phyloP scores from a whole-genome alignment of 306 rosid genomes.

The Lathyrus sativus region DNA sequence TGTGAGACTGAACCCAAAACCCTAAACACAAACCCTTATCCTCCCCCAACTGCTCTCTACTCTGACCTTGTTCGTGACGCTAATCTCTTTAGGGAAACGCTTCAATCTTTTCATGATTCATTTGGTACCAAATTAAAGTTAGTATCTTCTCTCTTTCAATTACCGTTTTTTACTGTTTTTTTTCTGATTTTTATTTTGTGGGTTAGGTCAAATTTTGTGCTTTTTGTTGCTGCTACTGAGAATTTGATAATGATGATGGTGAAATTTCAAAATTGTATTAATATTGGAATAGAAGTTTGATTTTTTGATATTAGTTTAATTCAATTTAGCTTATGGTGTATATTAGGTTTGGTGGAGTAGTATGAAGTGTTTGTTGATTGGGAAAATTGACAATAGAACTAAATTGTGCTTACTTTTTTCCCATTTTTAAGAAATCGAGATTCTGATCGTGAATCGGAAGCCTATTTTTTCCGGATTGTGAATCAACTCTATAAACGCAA shows the following conservation, averaged over 20 bases:
- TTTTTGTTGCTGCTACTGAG: background rate
- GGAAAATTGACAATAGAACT: slow-evolving; percentile 16
- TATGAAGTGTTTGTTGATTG: slow-evolving; percentile 17
- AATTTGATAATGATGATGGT: slow-evolving; percentile 7
- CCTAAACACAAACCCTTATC: slow-evolving; percentile 45
- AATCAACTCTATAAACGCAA: background rate
- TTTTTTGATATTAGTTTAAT: background rate
- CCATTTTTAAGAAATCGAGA: background rate
- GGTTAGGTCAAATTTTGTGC: slow-evolving; percentile 25
- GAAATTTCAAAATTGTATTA: slow-evolving; percentile 3
- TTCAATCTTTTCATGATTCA: slow-evolving; percentile 64
- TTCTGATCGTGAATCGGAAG: background rate
- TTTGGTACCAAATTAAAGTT: slow-evolving; percentile 60
- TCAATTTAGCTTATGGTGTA: slow-evolving; percentile 10
- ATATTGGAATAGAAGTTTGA: background rate
- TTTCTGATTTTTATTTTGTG: slow-evolving; percentile 3
- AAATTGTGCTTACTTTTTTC: slow-evolving; percentile 19
- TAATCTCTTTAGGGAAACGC: slow-evolving; percentile 63
- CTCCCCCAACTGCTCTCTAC: slow-evolving; percentile 59
- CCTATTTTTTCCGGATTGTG: background rate
- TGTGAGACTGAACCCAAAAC: slow-evolving; percentile 10
- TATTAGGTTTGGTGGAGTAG: slow-evolving; percentile 2
- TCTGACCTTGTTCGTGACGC: slow-evolving; percentile 55
- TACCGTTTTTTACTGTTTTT: background rate
- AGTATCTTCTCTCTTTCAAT: slow-evolving; percentile 2